Evolutionary conservation across 768 basidiomycete genomes (phyloP), one percentile per base, ranked within the genome.

Genomic region (Amyloporia xantha): DNA sequence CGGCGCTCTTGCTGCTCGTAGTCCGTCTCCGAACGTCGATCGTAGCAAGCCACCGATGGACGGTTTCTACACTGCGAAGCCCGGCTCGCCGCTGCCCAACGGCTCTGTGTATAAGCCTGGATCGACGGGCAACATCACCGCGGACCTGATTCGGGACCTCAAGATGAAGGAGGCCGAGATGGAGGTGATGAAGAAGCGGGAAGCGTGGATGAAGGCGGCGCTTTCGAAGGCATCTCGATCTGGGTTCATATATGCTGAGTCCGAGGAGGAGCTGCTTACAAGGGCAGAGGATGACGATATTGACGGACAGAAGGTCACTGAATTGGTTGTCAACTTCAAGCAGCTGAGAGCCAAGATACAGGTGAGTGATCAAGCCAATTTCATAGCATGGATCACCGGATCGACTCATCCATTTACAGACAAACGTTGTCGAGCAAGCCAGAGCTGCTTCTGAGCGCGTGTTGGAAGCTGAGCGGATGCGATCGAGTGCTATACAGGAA

Each of bases 181-280:
- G 40, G 90, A 91, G 54, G 71, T 71, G 40, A 66, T 86, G 55
- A 84, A 81, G 74, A 79, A 79, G 61, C 79, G 88, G 55, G 83
- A 91, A 70, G 69, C 71, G 28, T 96, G 95, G 86, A 84, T 97
- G 82, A 83, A 80, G 61, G 81, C 82, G 40, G 85, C 89, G 1
- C 66, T 99, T 41, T 68, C 71, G 4, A 78, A 83, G 59, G 95
- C 95, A 0, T 74, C 78, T 21, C 78, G 81, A 44, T 72, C 84
- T 44, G 95, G 95, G 3, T 97, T 86, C 65, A 71, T 87, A 15
- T 78, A 82, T 56, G 67, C 74, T 3, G 66, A 72, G 42, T 62
- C 63, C 30, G 79, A 79, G 42, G 81, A 76, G 26, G 69, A 70
- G 25, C 54, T 71, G 53, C 63, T 64, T n/a, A 58, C 57, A 4